These are phyloP conservation scores for Ustulina deusta DNA, from an alignment of 2,329 filamentous ascomycete genomes.

Conservation along the genomic window DNA sequence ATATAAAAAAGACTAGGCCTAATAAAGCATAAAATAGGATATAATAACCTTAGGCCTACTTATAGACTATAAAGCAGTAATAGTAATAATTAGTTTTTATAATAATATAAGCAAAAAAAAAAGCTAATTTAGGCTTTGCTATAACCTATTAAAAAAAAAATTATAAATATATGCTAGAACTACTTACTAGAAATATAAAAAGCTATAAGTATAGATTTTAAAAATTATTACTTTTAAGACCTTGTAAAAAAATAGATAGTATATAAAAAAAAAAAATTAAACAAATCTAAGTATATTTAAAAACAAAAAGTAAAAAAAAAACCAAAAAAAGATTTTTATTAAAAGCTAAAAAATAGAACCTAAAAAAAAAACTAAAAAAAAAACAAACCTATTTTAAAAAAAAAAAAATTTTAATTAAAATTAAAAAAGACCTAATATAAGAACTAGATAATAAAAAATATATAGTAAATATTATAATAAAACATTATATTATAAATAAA, in stretches of 20 bases:
- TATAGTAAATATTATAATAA: neutral
- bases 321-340: neutral
- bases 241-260: constrained; percentile 1
- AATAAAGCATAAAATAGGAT: neutral
- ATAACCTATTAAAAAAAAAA: no score
- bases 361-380: no score
- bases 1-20: neutral
- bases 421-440: constrained; percentile 7
- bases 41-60: neutral
- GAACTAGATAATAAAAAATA: neutral
- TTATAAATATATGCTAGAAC: no score
- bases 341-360: neutral
- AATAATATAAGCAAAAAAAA: no score
- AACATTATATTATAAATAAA: neutral
- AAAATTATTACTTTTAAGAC: no score
- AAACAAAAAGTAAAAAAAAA: no score
- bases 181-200: no score
- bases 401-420: neutral
- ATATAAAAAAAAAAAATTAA: no score
- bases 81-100: no score
- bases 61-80: constrained; percentile 3
- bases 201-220: neutral
- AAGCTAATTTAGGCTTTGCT: no score
- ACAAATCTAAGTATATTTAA: no score
- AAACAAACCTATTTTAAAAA: neutral